A percentile compares a stretch with the other conserved stretches of the same genome.
Evolutionary conservation across 805 yeast genomes (phyloP).

Genomic region (Starmerella floricola): DNA sequence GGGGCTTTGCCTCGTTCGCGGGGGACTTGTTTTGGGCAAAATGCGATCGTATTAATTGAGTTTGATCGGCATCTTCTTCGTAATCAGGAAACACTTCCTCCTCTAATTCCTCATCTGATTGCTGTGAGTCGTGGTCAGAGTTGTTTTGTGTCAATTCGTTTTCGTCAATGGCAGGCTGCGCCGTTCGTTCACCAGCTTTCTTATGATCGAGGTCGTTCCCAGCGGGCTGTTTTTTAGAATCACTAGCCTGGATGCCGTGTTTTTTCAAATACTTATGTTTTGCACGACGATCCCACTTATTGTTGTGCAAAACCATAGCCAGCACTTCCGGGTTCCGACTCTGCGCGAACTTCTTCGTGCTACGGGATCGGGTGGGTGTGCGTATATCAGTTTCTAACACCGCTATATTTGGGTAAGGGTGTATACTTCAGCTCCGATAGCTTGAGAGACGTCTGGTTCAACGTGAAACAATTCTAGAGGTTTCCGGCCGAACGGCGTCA

Average conservation of each 20-base stretch:
- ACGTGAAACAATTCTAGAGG: too few relatives aligned
- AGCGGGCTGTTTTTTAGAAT: neutral
- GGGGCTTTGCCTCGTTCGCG: neutral
- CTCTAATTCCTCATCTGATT: too few relatives aligned
- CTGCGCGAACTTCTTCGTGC: neutral
- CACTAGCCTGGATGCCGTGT: slow-evolving; percentile 28
- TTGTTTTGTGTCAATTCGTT: too few relatives aligned
- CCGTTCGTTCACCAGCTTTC: neutral
- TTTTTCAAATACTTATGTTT: slow-evolving; percentile 34
- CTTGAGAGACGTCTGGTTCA: too few relatives aligned
- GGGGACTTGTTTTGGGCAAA: neutral
- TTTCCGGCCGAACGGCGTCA: too few relatives aligned
- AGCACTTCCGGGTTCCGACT: neutral
- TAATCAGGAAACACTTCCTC: neutral
- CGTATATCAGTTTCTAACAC: too few relatives aligned
- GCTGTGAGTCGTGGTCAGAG: too few relatives aligned
- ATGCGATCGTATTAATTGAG: slow-evolving; percentile 1
- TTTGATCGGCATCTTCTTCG: slow-evolving; percentile 7
- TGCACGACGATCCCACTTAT: slow-evolving; percentile 41
- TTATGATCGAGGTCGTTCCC: neutral
- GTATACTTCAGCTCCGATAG: too few relatives aligned
- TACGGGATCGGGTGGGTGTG: neutral
- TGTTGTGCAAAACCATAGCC: slow-evolving; percentile 42
- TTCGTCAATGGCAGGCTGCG: too few relatives aligned
- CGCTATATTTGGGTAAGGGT: too few relatives aligned